phyloP scores from a whole-genome alignment of 257 asterid genomes.

The Leonotis leonurus region DNA sequence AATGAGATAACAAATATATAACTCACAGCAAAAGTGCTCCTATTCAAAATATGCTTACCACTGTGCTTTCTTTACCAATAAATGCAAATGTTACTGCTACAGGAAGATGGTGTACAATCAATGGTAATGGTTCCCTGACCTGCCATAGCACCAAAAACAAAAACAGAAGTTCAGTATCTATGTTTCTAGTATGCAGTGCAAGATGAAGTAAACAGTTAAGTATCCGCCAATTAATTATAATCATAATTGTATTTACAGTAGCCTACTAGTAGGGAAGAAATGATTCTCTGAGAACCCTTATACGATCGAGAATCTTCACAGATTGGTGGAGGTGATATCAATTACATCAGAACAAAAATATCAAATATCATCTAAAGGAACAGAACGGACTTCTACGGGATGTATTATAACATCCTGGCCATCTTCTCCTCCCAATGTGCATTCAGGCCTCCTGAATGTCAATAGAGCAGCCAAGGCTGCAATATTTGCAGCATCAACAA shows the following conservation, averaged over 20 bases:
- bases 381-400: conserved; percentile 65
- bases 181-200: not conserved
- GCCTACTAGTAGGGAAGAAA: not conserved
- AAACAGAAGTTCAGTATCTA: conserved; percentile 10
- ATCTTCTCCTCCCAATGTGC: conserved; percentile 82
- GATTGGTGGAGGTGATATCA: not conserved
- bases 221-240: not conserved
- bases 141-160: conserved; percentile 32
- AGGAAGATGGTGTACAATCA: conserved; percentile 94
- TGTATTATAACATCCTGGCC: conserved; percentile 74
- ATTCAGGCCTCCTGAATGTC: conserved; percentile 89
- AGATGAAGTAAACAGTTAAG: not conserved
- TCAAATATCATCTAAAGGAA: not conserved
- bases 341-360: not conserved
- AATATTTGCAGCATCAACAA: conserved; percentile 91
- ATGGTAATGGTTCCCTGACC: conserved; percentile 89
- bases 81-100: conserved; percentile 86
- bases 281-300: not conserved
- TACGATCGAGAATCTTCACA: not conserved
- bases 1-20: not conserved
- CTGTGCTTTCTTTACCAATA: conserved; percentile 60
- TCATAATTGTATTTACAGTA: not conserved
- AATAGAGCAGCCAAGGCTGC: conserved; percentile 93
- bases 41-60: conserved; percentile 40
- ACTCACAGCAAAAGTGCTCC: not conserved